Base-by-base conservation (phyloP, 2,329 filamentous ascomycete genomes). In the Claviceps spartinae region DNA sequence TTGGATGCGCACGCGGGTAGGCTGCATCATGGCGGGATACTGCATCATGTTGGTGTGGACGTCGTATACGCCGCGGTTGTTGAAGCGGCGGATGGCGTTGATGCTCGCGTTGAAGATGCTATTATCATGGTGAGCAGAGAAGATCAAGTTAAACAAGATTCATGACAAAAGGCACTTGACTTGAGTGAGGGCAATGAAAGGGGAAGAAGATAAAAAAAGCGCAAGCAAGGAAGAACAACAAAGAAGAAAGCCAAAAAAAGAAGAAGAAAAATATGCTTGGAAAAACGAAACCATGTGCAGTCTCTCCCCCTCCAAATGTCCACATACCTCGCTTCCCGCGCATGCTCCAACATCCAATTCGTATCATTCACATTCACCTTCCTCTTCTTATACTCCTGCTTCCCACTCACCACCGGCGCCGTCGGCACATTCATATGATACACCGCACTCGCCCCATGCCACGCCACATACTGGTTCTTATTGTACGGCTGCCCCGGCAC, bases 261-360 rank as follows among this genome's bases (percentile, higher is more conserved):
- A 5, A 22, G 18, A 18, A 18, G 18, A n/a, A 26, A 30, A 30
- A 42, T 18, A 24, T n/a, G 22, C 13, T 26, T 7, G 8, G 16
- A 16, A 24, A 24, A 16, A 44, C 7, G 11, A 44, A 26, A 44
- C 4, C 24, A 44, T 26, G 16, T 22, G 22, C 22, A 22, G 20
- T 22, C 20, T 20, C 20, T 20, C 2, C 20, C 20, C 2, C 20
- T 22, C 20, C 20, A 22, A 22, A 13, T n/a, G 14, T n/a, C 4
- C 22, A 59, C 63, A 48, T 76, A 94, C 89, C 86, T 91, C 52
- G 91, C 88, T 65, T 91, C 88, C 49, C 86, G 81, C 30, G 90
- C 89, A 69, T 98, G 93, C 70, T 97, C 89, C 53, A 93, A 75
- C 78, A 95, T 93, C 93, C 93, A 98, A 66, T 97, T 98, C 53